Conservation (phyloP, 495 filamentous ascomycete species). For the Neurospora sp. region DNA sequence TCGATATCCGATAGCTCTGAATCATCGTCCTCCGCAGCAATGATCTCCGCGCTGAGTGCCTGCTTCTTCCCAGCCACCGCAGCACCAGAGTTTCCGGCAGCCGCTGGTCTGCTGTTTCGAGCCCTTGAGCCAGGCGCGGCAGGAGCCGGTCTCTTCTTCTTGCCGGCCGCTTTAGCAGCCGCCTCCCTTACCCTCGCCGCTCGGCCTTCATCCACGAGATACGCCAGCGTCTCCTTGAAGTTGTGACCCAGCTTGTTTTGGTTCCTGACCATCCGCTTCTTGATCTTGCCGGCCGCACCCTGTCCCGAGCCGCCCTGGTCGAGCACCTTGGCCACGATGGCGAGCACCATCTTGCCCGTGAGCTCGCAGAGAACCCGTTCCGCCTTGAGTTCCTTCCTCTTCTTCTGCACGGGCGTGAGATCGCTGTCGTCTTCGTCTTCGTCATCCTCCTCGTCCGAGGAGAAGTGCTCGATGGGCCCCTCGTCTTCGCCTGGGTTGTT, state of each 20-base stretch:
- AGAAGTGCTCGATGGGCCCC: conserved; percentile 45
- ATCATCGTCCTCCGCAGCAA: conserved; percentile 40
- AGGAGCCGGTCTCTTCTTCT: conserved; percentile 29
- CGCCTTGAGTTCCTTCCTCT: conserved; percentile 52
- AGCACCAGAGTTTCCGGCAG: not conserved
- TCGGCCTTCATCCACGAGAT: conserved; percentile 52
- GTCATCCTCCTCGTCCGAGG: conserved; percentile 33
- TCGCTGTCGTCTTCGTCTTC: conserved; percentile 53
- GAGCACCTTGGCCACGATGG: conserved; percentile 60
- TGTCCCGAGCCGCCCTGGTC: conserved; percentile 43
- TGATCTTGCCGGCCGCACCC: conserved; percentile 45
- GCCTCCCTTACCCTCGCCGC: conserved; percentile 10
- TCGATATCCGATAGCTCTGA: conserved; percentile 41
- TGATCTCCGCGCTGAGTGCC: conserved; percentile 33
- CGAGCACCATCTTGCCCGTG: conserved; percentile 70
- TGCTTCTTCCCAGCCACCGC: conserved; percentile 19
- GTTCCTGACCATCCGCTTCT: conserved; percentile 56
- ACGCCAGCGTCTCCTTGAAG: conserved; percentile 65
- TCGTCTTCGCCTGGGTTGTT: conserved; percentile 60
- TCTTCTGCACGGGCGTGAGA: conserved; percentile 40
- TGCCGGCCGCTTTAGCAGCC: not conserved
- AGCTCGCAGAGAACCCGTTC: conserved; percentile 80
- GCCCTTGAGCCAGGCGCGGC: conserved; percentile 18
- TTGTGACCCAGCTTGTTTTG: conserved; percentile 57
- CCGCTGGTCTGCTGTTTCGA: not conserved